These are phyloP conservation scores for Ambispora gerdemannii DNA, from an alignment of 192 early-diverging fungal genomes.

Conservation along the genomic window DNA sequence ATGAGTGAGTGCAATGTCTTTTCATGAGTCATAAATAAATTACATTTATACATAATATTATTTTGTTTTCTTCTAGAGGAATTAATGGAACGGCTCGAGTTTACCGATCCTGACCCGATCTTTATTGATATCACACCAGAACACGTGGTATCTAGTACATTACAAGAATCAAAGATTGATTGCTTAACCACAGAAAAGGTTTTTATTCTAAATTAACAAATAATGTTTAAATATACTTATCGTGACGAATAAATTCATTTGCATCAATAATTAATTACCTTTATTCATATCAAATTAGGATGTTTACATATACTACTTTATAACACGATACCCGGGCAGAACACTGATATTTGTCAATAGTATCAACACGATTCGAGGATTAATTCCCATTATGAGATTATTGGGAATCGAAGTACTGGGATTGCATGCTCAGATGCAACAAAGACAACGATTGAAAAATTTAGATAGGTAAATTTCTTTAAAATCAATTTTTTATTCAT, in stretches of 20 bases:
- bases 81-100: slow-evolving; percentile 70
- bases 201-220: not conserved
- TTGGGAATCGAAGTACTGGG: slow-evolving; percentile 71
- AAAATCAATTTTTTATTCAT: no score
- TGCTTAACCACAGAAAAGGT: slow-evolving; percentile 77
- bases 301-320: slow-evolving; percentile 82
- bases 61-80: slow-evolving; percentile 49
- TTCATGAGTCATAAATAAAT: not conserved
- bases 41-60: not conserved
- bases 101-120: slow-evolving; percentile 68
- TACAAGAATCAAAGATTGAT: slow-evolving; percentile 84
- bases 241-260: no score
- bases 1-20: no score
- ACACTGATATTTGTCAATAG: slow-evolving; percentile 95
- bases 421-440: slow-evolving; percentile 96
- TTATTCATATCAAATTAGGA: no score
- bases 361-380: slow-evolving; percentile 87
- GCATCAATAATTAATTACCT: no score
- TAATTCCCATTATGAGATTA: slow-evolving; percentile 78
- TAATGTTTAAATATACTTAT: no score
- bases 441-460: slow-evolving; percentile 90
- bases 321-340: slow-evolving; percentile 79
- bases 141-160: slow-evolving; percentile 61
- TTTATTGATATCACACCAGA: slow-evolving; percentile 73
- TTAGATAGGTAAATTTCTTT: slow-evolving; percentile 60